Percentiles rank a stretch among this genome's conserved stretches.
Conservation (phyloP, 2,329 filamentous ascomycete genomes). For the Camillea tinctor region DNA sequence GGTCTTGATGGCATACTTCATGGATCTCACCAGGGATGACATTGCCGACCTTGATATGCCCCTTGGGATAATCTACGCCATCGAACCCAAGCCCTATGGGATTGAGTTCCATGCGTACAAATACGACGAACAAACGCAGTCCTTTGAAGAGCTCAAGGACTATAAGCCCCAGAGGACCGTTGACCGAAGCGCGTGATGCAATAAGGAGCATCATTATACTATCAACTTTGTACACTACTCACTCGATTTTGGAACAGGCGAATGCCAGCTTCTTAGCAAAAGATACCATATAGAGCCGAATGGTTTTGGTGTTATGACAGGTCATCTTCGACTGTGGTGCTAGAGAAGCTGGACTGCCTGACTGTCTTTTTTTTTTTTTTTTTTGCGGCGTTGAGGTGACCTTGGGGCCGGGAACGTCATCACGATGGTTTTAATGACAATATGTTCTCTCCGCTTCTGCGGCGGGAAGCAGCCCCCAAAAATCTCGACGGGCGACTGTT, state of each 20-base stretch:
- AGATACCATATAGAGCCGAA: not conserved
- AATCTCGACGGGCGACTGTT: not conserved
- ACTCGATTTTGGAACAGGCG: not conserved
- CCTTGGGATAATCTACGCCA: slow-evolving; percentile 87
- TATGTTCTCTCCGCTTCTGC: not conserved
- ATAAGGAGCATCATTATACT: not conserved
- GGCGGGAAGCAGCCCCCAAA: not conserved
- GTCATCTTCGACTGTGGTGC: not conserved
- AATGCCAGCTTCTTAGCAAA: not conserved
- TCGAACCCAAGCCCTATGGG: slow-evolving; percentile 96
- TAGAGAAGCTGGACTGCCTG: not conserved
- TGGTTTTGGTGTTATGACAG: not conserved
- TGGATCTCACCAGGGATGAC: slow-evolving; percentile 84
- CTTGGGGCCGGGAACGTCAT: not conserved
- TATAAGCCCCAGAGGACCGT: slow-evolving; percentile 69
- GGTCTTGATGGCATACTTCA: slow-evolving; percentile 94
- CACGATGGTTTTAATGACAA: not conserved
- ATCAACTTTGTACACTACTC: not conserved
- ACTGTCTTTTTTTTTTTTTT: not conserved
- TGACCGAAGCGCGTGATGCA: slow-evolving; percentile 36
- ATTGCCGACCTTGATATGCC: slow-evolving; percentile 95
- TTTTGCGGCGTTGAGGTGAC: not conserved
- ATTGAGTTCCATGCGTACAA: slow-evolving; percentile 95
- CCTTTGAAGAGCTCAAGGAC: slow-evolving; percentile 83
- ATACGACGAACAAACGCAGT: slow-evolving; percentile 74